phyloP scores from a whole-genome alignment of 148 eudicot genomes.

The Hydrangea macrophylla region DNA sequence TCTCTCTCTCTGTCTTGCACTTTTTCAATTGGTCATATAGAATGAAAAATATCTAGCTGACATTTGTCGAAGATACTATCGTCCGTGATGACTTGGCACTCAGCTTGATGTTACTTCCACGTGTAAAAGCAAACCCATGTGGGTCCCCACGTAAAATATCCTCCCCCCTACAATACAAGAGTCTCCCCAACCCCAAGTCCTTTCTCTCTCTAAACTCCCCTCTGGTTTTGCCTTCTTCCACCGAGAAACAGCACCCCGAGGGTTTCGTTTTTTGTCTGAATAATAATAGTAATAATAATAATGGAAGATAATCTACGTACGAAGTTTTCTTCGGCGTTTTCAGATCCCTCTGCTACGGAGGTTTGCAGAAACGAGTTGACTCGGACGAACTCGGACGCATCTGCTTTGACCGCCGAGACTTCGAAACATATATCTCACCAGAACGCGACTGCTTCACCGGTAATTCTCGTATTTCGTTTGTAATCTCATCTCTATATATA shows the following conservation, averaged over 20 bases:
- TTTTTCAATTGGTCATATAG: no score
- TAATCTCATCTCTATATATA: neutral
- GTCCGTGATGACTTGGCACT: constrained; percentile 22
- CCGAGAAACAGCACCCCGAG: constrained; percentile 5
- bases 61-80: constrained; percentile 18
- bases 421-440: constrained; percentile 6
- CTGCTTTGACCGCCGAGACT: constrained; percentile 12
- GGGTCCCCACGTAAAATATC: constrained; percentile 13
- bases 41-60: constrained; percentile 30
- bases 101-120: constrained; percentile 8
- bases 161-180: no score
- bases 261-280: constrained; percentile 12
- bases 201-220: neutral
- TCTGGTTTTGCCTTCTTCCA: neutral
- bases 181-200: constrained; percentile 20
- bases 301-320: constrained; percentile 16
- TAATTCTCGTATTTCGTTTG: constrained; percentile 3
- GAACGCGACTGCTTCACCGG: constrained; percentile 1
- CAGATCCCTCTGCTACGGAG: constrained; percentile 12
- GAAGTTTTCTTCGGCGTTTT: neutral
- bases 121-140: constrained; percentile 31
- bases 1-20: no score
- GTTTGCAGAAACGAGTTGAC: constrained; percentile 19
- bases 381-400: constrained; percentile 16
- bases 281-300: no score